phyloP scores from a whole-genome alignment of 2,329 filamentous ascomycete species.

The Fusarium sp. region DNA sequence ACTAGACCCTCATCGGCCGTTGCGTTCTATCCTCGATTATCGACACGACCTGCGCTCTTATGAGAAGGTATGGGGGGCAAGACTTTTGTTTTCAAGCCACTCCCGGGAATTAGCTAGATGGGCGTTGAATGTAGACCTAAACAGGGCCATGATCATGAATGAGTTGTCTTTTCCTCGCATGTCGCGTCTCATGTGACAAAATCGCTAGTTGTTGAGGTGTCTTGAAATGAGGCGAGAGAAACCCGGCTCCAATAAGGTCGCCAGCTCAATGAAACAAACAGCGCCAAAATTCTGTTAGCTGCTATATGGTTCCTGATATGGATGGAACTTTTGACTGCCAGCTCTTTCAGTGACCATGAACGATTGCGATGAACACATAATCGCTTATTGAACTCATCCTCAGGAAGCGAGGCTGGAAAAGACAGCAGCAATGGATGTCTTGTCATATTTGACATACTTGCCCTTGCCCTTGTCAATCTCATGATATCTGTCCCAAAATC shows the following conservation, averaged over 20 bases:
- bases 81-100: background rate
- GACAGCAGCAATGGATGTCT: conserved; percentile 77
- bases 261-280: background rate
- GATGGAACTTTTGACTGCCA: background rate
- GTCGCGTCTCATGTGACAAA: background rate
- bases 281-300: background rate
- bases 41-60: background rate
- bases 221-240: background rate
- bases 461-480: conserved; percentile 98
- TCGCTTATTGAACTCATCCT: conserved; percentile 11
- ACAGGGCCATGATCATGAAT: background rate
- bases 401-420: conserved; percentile 62
- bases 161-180: background rate
- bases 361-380: background rate
- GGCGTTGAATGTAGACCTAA: background rate
- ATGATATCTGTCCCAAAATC: conserved; percentile 97
- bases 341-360: background rate
- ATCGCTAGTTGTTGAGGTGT: background rate
- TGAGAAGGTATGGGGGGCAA: background rate
- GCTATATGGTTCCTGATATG: background rate
- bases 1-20: background rate
- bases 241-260: background rate
- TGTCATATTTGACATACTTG: conserved; percentile 98
- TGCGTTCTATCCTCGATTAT: background rate
- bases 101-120: background rate